A percentile compares a stretch with the other conserved stretches of the same genome.
Evolutionary conservation across 1,139 yeast genomes (phyloP).

Genomic region (Candida sanyaensis): DNA sequence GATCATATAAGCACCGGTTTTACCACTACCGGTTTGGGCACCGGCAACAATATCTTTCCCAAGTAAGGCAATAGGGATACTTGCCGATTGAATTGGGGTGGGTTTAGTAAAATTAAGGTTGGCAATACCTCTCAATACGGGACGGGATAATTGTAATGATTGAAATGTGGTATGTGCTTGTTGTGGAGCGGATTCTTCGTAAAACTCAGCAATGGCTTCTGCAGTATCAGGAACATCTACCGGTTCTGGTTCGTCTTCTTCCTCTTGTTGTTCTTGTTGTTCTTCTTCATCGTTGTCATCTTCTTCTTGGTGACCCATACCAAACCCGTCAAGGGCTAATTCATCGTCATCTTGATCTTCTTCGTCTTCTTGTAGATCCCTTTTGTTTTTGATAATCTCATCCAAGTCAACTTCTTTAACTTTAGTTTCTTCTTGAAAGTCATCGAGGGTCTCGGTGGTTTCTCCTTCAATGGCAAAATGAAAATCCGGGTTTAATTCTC

Average conservation of each 20-base stretch:
- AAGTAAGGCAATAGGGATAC: constrained; percentile 87
- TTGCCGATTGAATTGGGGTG: constrained; percentile 90
- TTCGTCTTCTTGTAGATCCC: constrained; percentile 52
- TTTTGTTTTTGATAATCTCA: constrained; percentile 78
- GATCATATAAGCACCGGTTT: constrained; percentile 96
- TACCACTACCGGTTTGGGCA: constrained; percentile 99
- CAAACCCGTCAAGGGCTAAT: constrained; percentile 70
- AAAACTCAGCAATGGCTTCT: constrained; percentile 71
- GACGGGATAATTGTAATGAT: constrained; percentile 81
- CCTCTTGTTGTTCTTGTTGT: constrained; percentile 26
- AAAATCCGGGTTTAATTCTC: constrained; percentile 73
- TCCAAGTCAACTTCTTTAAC: constrained; percentile 71
- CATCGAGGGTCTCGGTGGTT: constrained; percentile 56
- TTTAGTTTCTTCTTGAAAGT: constrained; percentile 73
- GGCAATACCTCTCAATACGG: constrained; percentile 79
- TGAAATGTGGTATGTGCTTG: constrained; percentile 62
- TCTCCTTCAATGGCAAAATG: constrained; percentile 63
- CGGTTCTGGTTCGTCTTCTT: constrained; percentile 23
- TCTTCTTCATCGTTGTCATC: constrained; percentile 21
- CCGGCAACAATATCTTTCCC: constrained; percentile 99
- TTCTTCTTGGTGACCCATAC: constrained; percentile 55
- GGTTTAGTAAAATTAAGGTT: constrained; percentile 82
- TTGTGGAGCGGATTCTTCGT: constrained; percentile 46
- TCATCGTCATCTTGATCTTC: constrained; percentile 29
- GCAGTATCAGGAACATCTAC: constrained; percentile 68